These are phyloP conservation scores for Suhomyces wounanorum DNA, from an alignment of 1,139 yeast genomes.

Conservation along the genomic window DNA sequence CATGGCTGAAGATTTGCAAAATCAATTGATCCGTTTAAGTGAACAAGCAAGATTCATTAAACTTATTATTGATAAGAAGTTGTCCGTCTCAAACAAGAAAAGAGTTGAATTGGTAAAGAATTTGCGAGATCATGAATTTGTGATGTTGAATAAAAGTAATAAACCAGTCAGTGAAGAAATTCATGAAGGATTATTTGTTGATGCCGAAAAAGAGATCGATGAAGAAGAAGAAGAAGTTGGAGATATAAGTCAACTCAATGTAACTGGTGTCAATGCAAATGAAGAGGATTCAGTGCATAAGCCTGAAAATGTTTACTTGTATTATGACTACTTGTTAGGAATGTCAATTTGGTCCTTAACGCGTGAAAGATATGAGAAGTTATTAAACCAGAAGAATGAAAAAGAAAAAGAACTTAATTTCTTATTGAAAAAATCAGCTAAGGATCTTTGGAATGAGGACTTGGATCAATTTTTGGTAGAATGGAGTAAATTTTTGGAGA, in stretches of 20 bases:
- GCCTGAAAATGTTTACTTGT: constrained; percentile 51
- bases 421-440: constrained; percentile 70
- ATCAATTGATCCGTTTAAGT: constrained; percentile 70
- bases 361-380: constrained; percentile 78
- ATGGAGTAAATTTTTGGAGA: constrained; percentile 62
- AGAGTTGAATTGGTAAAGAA: constrained; percentile 64
- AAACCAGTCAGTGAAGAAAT: constrained; percentile 40
- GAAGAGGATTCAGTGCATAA: constrained; percentile 32
- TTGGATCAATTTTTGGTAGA: constrained; percentile 67
- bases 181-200: constrained; percentile 24
- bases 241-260: constrained; percentile 36
- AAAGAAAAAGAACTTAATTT: constrained; percentile 72
- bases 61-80: constrained; percentile 75
- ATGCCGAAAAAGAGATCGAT: constrained; percentile 32
- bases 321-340: constrained; percentile 75
- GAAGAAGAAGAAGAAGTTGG: constrained; percentile 39
- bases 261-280: constrained; percentile 31
- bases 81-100: constrained; percentile 74
- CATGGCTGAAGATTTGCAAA: constrained; percentile 67
- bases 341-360: constrained; percentile 96
- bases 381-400: constrained; percentile 68
- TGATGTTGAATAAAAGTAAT: constrained; percentile 72
- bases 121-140: constrained; percentile 65
- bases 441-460: constrained; percentile 86
- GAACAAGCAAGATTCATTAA: constrained; percentile 92